phyloP scores from a whole-genome alignment of 352 stramenopile genomes.

The Pelagophyceae sp. region DNA sequence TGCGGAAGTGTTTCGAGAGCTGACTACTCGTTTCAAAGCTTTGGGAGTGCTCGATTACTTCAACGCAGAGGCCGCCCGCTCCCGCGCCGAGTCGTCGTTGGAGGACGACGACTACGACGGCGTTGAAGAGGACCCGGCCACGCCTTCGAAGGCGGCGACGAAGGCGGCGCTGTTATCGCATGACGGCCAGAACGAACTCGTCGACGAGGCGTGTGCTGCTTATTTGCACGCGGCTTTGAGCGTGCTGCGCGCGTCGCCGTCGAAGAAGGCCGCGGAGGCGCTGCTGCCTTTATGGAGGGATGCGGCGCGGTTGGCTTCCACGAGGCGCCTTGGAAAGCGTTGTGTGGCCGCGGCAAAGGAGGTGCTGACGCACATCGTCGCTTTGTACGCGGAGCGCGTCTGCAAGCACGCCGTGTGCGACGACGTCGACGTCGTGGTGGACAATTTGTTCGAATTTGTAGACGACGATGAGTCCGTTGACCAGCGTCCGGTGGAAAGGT shows the following conservation, averaged over 20 bases:
- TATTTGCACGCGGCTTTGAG: background rate
- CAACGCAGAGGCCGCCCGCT: no score
- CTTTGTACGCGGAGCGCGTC: background rate
- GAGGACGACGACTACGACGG: no score
- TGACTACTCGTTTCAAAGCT: background rate
- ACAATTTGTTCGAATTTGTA: background rate
- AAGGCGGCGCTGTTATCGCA: background rate
- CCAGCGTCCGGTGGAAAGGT: no score
- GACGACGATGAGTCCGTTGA: constrained; percentile 9
- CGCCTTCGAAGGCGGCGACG: no score
- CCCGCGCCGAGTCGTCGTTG: no score
- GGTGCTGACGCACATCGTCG: background rate
- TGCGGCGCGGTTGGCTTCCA: background rate
- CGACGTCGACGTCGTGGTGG: background rate
- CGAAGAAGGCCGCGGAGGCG: background rate
- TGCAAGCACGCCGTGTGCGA: background rate
- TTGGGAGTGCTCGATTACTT: background rate
- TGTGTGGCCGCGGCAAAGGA: background rate
- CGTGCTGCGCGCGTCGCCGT: background rate
- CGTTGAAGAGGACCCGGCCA: no score
- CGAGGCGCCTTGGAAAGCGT: background rate
- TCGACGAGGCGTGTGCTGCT: background rate
- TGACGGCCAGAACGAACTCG: background rate
- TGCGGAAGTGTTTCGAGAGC: background rate
- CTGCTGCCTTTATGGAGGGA: background rate